Conservation (phyloP, 441 rosid species). For the Hura crepitans region DNA sequence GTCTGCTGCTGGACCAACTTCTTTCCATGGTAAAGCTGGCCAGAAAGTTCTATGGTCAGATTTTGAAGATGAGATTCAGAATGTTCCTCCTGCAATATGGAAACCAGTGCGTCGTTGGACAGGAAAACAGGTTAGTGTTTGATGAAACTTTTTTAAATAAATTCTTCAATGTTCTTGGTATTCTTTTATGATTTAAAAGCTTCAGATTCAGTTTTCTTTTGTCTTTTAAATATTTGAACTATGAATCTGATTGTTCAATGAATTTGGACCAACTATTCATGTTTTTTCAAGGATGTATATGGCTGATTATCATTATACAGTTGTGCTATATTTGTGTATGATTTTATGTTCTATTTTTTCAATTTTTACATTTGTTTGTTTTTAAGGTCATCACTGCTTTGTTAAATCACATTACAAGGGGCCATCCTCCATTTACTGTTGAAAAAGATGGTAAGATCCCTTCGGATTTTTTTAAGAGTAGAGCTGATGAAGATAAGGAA, state of each 20-base stretch:
- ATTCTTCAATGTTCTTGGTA: neutral
- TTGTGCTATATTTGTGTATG: neutral
- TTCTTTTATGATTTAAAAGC: neutral
- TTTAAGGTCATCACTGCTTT: slow-evolving; percentile 78
- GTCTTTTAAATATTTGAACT: neutral
- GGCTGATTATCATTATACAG: neutral
- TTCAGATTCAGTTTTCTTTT: neutral
- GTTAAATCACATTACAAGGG: slow-evolving; percentile 75
- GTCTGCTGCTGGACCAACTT: slow-evolving; percentile 39
- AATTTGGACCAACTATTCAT: neutral
- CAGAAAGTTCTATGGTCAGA: slow-evolving; percentile 53
- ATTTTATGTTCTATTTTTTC: slow-evolving; percentile 2
- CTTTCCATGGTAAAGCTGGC: slow-evolving; percentile 56
- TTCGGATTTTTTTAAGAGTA: slow-evolving; percentile 63
- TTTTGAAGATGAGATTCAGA: slow-evolving; percentile 48
- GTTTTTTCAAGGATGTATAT: neutral
- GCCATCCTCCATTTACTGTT: slow-evolving; percentile 74
- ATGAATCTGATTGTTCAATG: neutral
- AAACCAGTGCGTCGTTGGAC: slow-evolving; percentile 96
- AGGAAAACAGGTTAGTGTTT: slow-evolving; percentile 81
- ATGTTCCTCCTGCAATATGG: slow-evolving; percentile 63
- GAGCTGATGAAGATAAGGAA: slow-evolving; percentile 31
- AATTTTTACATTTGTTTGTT: slow-evolving; percentile 7
- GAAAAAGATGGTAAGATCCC: slow-evolving; percentile 81
- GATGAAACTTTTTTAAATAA: neutral